Evolutionary conservation across 2,329 filamentous ascomycete species (phyloP).

Genomic region (Ascocoryne sarcoides): DNA sequence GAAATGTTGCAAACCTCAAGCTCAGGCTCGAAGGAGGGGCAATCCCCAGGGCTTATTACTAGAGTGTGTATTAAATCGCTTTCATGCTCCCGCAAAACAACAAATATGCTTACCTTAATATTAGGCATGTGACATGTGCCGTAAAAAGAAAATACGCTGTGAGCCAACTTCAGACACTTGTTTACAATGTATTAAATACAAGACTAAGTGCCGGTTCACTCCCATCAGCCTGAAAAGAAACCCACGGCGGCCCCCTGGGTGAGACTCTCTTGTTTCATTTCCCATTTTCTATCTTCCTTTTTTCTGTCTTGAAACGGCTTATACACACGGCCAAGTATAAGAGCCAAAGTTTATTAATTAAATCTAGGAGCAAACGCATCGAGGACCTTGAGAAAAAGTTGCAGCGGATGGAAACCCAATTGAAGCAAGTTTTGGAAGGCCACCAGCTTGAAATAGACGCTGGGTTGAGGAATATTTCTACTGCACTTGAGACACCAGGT

Average conservation of each 20-base stretch:
- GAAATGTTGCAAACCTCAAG: background rate
- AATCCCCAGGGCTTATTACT: conserved; percentile 5
- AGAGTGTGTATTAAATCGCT: conserved; percentile 9
- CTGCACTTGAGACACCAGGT: too few relatives aligned
- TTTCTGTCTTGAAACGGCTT: too few relatives aligned
- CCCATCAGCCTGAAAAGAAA: conserved; percentile 20
- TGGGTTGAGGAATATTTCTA: too few relatives aligned
- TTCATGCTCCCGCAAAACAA: background rate
- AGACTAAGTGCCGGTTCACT: conserved; percentile 25
- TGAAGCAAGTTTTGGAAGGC: conserved; percentile 11
- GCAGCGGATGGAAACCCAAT: conserved; percentile 14
- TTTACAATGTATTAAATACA: conserved; percentile 22
- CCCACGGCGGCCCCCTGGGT: conserved; percentile 20
- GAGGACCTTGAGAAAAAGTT: conserved; percentile 16
- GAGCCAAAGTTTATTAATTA: too few relatives aligned
- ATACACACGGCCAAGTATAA: too few relatives aligned
- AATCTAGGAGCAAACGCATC: conserved; percentile 12
- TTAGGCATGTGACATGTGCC: conserved; percentile 25
- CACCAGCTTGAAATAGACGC: too few relatives aligned
- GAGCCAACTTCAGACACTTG: conserved; percentile 20
- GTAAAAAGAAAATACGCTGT: conserved; percentile 28
- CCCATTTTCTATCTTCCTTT: too few relatives aligned
- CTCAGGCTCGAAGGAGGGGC: background rate
- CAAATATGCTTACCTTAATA: conserved; percentile 2
- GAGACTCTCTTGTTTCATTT: too few relatives aligned